Evolutionary conservation across 2,329 filamentous ascomycete genomes (phyloP).

Genomic region (Fusarium coffeatum): DNA sequence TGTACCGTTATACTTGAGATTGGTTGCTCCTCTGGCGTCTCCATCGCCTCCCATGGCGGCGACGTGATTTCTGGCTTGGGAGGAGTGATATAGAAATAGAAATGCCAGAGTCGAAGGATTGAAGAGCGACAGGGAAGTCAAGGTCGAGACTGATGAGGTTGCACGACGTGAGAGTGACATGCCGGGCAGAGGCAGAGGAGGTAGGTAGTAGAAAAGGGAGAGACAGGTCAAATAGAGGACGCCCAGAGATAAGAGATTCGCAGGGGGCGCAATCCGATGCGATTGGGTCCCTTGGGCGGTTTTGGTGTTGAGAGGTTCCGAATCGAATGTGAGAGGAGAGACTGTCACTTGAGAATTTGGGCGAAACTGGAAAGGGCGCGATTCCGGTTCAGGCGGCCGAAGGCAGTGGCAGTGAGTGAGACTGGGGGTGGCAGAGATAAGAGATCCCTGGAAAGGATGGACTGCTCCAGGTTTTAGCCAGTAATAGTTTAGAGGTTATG

Average conservation of each 20-base stretch:
- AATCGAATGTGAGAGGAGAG: neutral
- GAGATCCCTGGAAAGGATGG: conserved; percentile 21
- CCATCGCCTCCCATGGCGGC: conserved; percentile 48
- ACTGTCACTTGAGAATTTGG: conserved; percentile 8
- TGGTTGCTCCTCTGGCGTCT: conserved; percentile 57
- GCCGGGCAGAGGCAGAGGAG: conserved; percentile 12
- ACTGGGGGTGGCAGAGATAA: conserved; percentile 26
- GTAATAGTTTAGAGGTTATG: neutral
- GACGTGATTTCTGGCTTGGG: conserved; percentile 26
- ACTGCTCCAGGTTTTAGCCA: neutral
- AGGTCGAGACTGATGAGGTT: conserved; percentile 8
- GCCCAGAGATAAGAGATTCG: conserved; percentile 26
- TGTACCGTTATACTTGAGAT: conserved; percentile 72
- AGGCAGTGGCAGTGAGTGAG: neutral
- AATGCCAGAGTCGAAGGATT: conserved; percentile 16
- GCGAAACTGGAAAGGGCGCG: conserved; percentile 5
- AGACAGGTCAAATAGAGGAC: conserved; percentile 13
- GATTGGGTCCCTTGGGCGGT: neutral
- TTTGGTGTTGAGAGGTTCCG: conserved; percentile 10
- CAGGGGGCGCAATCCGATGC: conserved; percentile 18
- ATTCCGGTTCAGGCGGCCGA: conserved; percentile 6
- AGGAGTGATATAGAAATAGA: conserved; percentile 38
- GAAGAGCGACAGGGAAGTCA: conserved; percentile 5
- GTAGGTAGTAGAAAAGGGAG: neutral
- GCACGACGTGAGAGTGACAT: conserved; percentile 13